Base-by-base conservation (phyloP, 78 protist genomes). In the Cavenderia fasciculata region DNA sequence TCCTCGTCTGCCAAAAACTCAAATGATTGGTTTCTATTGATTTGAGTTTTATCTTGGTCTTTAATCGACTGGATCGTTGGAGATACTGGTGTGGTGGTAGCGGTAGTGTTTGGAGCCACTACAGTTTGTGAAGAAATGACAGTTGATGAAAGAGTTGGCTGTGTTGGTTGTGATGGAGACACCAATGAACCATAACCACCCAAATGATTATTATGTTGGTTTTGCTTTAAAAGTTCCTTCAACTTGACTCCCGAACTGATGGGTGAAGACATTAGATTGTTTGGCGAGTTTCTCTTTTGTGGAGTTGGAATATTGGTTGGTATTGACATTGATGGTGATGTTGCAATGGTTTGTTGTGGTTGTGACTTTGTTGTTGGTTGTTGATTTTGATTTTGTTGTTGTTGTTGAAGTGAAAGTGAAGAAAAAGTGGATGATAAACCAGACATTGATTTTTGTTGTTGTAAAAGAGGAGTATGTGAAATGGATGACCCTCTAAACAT, bases 381-480 rank as follows among this genome's bases (percentile, higher is more conserved):
- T 63, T 63, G 72, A 47, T 63, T 38, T 43, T 38, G 8, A 40
- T 38, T 63, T 8, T 43, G 2, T 63, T 7, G 47, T 63, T 63
- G 72, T 38, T 31, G 2, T n/a, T n/a, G n/a, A n/a, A n/a, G n/a
- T n/a, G 72, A 63, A 33, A 63, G 59, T 62, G 74, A 36, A 14
- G 68, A 75, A 21, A 75, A 41, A 61, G 41, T 78, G 34, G 88
- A 8, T 29, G 72, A 57, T 2, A 63, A 16, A 19, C 72, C 72
- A 21, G 33, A 40, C 8, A 63, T 23, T 19, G 72, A 63, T 16
- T 78, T 63, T 61, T 38, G 66, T 36, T 34, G 57, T 27, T 52
- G 76, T 62, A 6, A 4, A 47, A 38, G 33, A 19, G 14, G 43
- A n/a, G 33, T 43, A 27, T 57, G 18, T 14, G 4, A 4, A 31